A percentile compares a stretch with the other conserved stretches of the same genome.
Conservation (phyloP, 305 asterid genomes). For the Rubia peregrina region DNA sequence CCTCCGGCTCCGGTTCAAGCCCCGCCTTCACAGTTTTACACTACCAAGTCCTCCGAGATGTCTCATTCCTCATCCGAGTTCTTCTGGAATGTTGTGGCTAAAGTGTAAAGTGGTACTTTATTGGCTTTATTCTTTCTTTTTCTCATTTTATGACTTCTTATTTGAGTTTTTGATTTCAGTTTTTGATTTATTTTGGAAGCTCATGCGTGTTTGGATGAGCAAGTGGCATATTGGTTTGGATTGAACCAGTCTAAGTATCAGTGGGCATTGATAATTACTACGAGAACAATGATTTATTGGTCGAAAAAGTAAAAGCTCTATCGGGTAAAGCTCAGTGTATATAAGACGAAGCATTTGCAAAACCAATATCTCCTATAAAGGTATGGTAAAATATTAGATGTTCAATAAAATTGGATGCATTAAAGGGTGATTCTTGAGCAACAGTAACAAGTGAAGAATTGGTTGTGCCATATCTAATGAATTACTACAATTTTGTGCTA, state of each 20-base stretch:
- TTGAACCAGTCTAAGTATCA: slow-evolving; percentile 95
- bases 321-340: slow-evolving; percentile 15
- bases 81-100: slow-evolving; percentile 40
- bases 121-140: not conserved
- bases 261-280: slow-evolving; percentile 92
- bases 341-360: not conserved
- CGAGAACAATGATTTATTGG: slow-evolving; percentile 39
- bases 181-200: slow-evolving; percentile 49
- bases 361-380: not conserved
- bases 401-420: slow-evolving; percentile 4
- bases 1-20: slow-evolving; percentile 27
- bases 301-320: slow-evolving; percentile 13
- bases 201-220: slow-evolving; percentile 81
- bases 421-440: not conserved
- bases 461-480: not conserved
- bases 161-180: not conserved
- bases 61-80: slow-evolving; percentile 28
- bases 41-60: slow-evolving; percentile 17
- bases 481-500: not conserved
- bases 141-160: not conserved
- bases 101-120: slow-evolving; percentile 53
- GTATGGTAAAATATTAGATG: not conserved
- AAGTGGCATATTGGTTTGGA: slow-evolving; percentile 94
- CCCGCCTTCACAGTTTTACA: slow-evolving; percentile 36
- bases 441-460: not conserved